These are phyloP conservation scores for Podospora bellae-mahoneyi DNA, from an alignment of 495 filamentous ascomycete genomes.

Conservation along the genomic window DNA sequence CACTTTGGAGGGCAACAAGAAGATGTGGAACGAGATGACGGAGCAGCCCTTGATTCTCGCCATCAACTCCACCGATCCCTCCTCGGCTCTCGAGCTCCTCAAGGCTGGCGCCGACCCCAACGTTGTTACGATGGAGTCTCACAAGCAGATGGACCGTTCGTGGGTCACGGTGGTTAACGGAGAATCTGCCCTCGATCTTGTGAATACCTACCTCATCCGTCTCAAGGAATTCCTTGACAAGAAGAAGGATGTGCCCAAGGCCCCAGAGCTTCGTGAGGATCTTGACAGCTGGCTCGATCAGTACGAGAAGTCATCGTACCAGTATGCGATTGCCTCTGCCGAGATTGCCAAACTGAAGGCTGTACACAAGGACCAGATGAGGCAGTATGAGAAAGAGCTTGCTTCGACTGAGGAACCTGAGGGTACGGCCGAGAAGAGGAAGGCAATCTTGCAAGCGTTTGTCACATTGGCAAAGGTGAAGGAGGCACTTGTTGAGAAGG, in stretches of 20 bases:
- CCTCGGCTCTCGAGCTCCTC: slow-evolving; percentile 55
- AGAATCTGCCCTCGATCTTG: slow-evolving; percentile 54
- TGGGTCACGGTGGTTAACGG: slow-evolving; percentile 27
- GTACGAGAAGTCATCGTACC: slow-evolving; percentile 50
- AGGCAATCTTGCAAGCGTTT: slow-evolving; percentile 47
- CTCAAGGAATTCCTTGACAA: slow-evolving; percentile 46
- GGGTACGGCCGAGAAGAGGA: slow-evolving; percentile 51
- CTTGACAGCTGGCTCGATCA: slow-evolving; percentile 43
- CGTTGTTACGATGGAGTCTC: slow-evolving; percentile 37
- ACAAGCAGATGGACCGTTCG: slow-evolving; percentile 31
- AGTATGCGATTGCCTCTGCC: slow-evolving; percentile 46
- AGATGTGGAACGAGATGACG: slow-evolving; percentile 34
- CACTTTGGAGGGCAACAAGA: slow-evolving; percentile 42
- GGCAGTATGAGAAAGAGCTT: slow-evolving; percentile 35
- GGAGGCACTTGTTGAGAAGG: slow-evolving; percentile 47
- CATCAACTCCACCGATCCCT: slow-evolving; percentile 46
- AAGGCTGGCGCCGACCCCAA: slow-evolving; percentile 58
- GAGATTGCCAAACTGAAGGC: slow-evolving; percentile 27
- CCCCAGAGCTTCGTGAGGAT: slow-evolving; percentile 22
- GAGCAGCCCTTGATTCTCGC: slow-evolving; percentile 62
- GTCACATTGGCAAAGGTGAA: slow-evolving; percentile 53
- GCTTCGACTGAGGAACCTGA: slow-evolving; percentile 19
- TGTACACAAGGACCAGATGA: slow-evolving; percentile 19
- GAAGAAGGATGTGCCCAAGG: background rate
- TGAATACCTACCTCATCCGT: slow-evolving; percentile 46